Evolutionary conservation across 192 early-diverging fungal genomes (phyloP), one percentile per base, ranked within the genome.

Genomic region (Coemansia sp.): DNA sequence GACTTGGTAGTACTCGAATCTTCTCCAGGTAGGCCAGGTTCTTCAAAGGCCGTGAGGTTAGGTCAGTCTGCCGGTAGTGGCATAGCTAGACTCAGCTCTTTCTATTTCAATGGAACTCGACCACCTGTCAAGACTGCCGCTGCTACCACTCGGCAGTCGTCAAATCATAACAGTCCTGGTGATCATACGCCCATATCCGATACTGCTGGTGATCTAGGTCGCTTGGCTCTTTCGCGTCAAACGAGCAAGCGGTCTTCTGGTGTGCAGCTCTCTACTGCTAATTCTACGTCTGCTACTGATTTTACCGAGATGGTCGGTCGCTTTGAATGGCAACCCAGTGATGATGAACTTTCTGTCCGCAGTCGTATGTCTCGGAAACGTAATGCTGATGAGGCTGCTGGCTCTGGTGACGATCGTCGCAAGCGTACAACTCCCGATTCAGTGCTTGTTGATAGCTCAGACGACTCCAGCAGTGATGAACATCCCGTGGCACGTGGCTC

Each of bases 1-100:
- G 67, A 72, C 22, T 24, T 77, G n/a, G 74, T 82, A 7, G 75
- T 82, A 11, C 64, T 82, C 21, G 75, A 82, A 58, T 82, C 80
- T n/a, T 82, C 80, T 22, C 80, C 80, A 0, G 66, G 65, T 9
- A 54, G 71, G 2, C 80, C 80, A 2, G 80, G 80, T 21, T 57
- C 80, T 0, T 76, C 74, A 2, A 57, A 63, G 29, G 71, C 63
- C 0, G 58, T 67, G 5, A 51, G 62, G 24, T 32, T 59, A 22
- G 51, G 21, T 29, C 17, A 25, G 22, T 6, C 33, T 36, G 24
- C 31, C n/a, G 11, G 21, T n/a, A 59, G 33, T 53, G 42, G 60
- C 10, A 25, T 32, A 2, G 20, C 57, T 22, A 72, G 78, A 0
- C 67, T 80, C 11, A 70, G 70, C 52, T 80, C 78, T 19, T 72